Evolutionary conservation across 805 yeast species (phyloP), one percentile per base, ranked within the genome.

Genomic region (Kodamaea restingae): DNA sequence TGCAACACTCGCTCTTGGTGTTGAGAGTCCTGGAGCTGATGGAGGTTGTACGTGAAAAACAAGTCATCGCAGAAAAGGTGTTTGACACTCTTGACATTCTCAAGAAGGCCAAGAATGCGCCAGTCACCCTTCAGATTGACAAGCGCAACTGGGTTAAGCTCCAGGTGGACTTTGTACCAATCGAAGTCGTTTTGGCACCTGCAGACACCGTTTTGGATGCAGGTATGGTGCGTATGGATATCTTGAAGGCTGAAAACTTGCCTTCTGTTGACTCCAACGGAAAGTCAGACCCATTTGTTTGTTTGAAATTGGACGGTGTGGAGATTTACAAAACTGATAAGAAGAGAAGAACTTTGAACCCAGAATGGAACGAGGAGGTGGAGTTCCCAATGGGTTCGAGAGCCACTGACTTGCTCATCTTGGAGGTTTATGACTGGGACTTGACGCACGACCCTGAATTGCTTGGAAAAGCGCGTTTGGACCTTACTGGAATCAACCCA

Each of bases 351-450:
- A 77, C 85, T 0, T 65, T 84, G 48, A 68, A 77, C 40, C 95
- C 95, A 12, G 72, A 70, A 8, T 88, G 93, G 90, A 81, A 86
- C 55, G 93, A 86, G 50, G 58, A 65, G 6, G 65, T 76, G 17
- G 70, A 68, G 3, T 60, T 87, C 48, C 80, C 84, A 3, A 58
- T 84, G 42, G 70, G 75, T 26, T 82, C 93, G 0, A 76, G 87
- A 58, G 63, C 79, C 2, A 73, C 84, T 54, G 65, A 75, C 18
- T 50, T 63, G 12, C 55, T 83, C 20, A 45, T 58, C 24, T 48
- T 81, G 17, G 73, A 71, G 32, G 77, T 81, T 12, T 75, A 63
- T 51, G 93, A 85, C 58, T 85, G 91, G 91, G 93, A 85, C 60
- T 70, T 82, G 55, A 75, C 88, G 17, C 90, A 86, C 46, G 75